Percentiles rank a stretch among this genome's conserved stretches.
These are phyloP conservation scores for Candida glaebosa DNA, from an alignment of 805 yeast species.

Conservation along the genomic window DNA sequence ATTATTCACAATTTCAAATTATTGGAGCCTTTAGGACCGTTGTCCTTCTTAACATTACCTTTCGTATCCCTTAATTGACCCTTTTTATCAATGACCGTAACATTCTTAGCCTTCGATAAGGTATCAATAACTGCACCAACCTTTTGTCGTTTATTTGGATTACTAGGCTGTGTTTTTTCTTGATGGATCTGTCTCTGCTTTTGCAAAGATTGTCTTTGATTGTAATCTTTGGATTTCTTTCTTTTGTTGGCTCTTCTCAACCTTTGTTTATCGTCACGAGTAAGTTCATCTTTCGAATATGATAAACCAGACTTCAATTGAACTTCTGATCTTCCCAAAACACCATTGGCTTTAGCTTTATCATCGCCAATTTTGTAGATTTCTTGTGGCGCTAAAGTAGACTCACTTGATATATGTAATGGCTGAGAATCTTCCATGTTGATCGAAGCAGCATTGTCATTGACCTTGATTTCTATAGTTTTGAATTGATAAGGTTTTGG, in stretches of 20 bases:
- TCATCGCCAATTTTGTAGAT: constrained; percentile 58
- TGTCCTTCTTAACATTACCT: constrained; percentile 58
- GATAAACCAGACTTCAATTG: constrained; percentile 73
- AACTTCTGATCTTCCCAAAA: constrained; percentile 48
- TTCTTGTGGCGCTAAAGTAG: constrained; percentile 93
- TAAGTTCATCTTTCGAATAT: constrained; percentile 75
- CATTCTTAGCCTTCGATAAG: constrained; percentile 66
- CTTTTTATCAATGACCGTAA: constrained; percentile 71
- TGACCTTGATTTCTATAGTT: constrained; percentile 71
- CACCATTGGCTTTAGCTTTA: constrained; percentile 25
- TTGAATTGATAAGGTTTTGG: constrained; percentile 83
- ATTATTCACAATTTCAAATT: constrained; percentile 21
- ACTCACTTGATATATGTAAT: constrained; percentile 65
- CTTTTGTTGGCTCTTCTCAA: constrained; percentile 84
- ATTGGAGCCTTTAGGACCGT: constrained; percentile 25
- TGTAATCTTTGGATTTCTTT: constrained; percentile 58
- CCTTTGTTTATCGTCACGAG: constrained; percentile 82
- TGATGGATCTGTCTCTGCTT: constrained; percentile 26
- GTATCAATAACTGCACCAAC: constrained; percentile 67
- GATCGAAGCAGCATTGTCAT: constrained; percentile 63
- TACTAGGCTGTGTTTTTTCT: constrained; percentile 10
- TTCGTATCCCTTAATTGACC: constrained; percentile 72
- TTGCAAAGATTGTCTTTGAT: constrained; percentile 27
- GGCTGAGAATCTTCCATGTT: constrained; percentile 98
- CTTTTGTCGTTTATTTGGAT: constrained; percentile 49